Base-by-base conservation (phyloP, 305 asterid species). In the Rubia peregrina region DNA sequence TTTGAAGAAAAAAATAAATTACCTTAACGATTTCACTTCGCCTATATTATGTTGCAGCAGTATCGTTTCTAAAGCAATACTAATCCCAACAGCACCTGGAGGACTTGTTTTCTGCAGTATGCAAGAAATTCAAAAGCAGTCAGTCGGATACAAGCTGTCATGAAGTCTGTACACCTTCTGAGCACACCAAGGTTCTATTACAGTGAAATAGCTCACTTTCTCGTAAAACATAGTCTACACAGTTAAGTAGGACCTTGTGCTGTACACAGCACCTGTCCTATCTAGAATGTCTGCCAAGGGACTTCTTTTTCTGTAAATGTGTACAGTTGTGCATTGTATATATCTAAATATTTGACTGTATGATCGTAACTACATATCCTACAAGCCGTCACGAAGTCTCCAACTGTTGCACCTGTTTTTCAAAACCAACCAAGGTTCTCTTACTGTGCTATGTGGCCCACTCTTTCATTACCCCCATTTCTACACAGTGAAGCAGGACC, bases 11-110 rank as follows among this genome's bases (percentile, higher is more conserved):
- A 51, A 46, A 10, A 53, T 38, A 69, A 67, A 73, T 72, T 70
- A 93, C 98, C 96, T 85, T 63, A 78, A 71, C 64, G 70, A 71
- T 81, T 80, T 89, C 67, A 63, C 67, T 78, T 86, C 97, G 26
- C 81, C 74, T 62, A 88, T 80, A 80, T 90, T 80, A 81, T 86
- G 89, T 55, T 84, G 88, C 81, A 85, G 75, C 83, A 89, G 76
- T 67, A 94, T 81, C 9, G 99, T 94, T 87, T 91, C 99, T 17
- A 94, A 83, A 6, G 99, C 99, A 81, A 91, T 85, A 80, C 99
- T 94, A 67, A 86, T 84, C 81, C 99, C 99, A 80, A 86, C 99
- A 24, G 96, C 98, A 75, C 97, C 96, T 38, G 92, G 88, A 73
- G 88, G 90, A 78, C 83, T 85, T 79, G 89, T 74, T 89, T 89